Conservation (phyloP, 805 yeast genomes). For the Saccharomycopsis synnaedendra region DNA sequence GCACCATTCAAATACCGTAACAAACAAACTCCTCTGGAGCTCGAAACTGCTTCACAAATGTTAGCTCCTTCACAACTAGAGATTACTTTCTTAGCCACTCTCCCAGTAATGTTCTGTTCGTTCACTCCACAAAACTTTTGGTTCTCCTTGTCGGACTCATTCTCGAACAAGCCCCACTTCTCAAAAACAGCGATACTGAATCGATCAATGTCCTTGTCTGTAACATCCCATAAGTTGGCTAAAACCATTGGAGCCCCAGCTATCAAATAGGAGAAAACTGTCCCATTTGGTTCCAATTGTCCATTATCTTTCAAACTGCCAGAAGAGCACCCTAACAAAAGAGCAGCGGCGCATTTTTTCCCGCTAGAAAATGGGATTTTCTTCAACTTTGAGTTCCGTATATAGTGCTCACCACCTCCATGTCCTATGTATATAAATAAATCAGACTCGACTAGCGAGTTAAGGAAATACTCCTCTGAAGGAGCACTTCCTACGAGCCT, state of each 20-base stretch:
- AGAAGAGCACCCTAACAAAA: conserved; percentile 86
- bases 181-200: conserved; percentile 54
- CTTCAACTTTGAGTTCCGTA: conserved; percentile 44
- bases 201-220: conserved; percentile 87
- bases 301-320: conserved; percentile 53
- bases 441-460: conserved; percentile 30
- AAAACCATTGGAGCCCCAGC: conserved; percentile 79
- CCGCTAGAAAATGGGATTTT: conserved; percentile 36
- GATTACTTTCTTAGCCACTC: neutral
- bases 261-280: conserved; percentile 59
- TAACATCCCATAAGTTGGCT: conserved; percentile 93
- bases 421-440: conserved; percentile 81
- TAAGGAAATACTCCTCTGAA: conserved; percentile 37
- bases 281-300: conserved; percentile 61
- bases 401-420: conserved; percentile 89
- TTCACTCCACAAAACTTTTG: neutral
- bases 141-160: neutral
- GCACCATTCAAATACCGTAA: conserved; percentile 77
- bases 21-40: conserved; percentile 57
- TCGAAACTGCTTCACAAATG: conserved; percentile 45
- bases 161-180: conserved; percentile 48
- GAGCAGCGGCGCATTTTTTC: conserved; percentile 23
- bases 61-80: neutral
- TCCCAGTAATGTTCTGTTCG: too few species aligned
- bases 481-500: conserved; percentile 51